Base-by-base conservation (phyloP, 2,329 filamentous ascomycete species). In the Trichoderma cornu-damae region DNA sequence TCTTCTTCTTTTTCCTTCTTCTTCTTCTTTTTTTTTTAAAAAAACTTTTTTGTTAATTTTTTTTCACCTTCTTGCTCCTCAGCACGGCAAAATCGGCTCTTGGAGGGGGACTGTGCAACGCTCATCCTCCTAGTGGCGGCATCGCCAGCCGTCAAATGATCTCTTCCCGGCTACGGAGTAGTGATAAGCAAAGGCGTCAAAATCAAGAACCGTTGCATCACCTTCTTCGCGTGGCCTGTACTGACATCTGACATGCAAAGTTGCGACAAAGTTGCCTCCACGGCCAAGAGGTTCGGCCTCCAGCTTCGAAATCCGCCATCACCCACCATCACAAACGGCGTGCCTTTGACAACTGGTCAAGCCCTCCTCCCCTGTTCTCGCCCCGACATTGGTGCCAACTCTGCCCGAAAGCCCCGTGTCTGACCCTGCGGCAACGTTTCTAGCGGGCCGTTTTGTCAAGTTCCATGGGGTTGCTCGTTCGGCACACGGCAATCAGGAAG, bases 51-150 rank as follows among this genome's bases (percentile, higher is more conserved):
- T n/a, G n/a, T n/a, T n/a, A n/a, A n/a, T n/a, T n/a, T n/a, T 24
- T 16, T 40, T 11, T 24, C 7, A 16, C 16, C 34, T 9, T 26
- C 24, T 26, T 42, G 9, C 18, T 26, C 8, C 50, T 51, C 32
- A 9, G 44, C 43, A 47, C 56, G 56, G 56, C 56, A 58, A 58
- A 58, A 52, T 58, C 56, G 56, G 56, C 56, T 58, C 40, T 12
- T 42, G 11, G 38, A 26, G 18, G 18, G 4, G 4, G 20, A 6
- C 18, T 32, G 18, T 34, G 26, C 6, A 30, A 20, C 18, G 6
- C 50, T n/a, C 34, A 35, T 47, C 52, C 42, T n/a, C 42, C 30
- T 53, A 52, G 48, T 52, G 47, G 47, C 56, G 40, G 42, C 37
- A 28, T 49, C 24, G 53, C 26, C 56, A 52, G 38, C 38, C 49